Evolutionary conservation across 495 filamentous ascomycete species (phyloP).

Genomic region (Penicillium paradoxum): DNA sequence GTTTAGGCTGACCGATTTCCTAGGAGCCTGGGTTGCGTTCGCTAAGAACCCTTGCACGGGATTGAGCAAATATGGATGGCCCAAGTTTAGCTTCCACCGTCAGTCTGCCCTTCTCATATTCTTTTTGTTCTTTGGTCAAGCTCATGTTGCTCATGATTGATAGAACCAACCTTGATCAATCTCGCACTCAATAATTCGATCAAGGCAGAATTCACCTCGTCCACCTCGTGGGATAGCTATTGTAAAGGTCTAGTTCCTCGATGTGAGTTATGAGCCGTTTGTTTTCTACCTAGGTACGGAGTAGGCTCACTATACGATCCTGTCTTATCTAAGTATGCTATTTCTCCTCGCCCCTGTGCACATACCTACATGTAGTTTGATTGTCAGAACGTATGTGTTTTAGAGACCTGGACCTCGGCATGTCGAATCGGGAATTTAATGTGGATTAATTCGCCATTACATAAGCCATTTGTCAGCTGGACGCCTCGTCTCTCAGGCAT

Average conservation of each 20-base stretch:
- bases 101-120: background rate
- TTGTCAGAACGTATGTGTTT: too few species aligned
- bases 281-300: background rate
- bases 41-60: constrained; percentile 40
- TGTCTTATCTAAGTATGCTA: too few species aligned
- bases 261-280: background rate
- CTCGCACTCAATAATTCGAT: background rate
- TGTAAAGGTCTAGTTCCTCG: background rate
- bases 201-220: background rate
- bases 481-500: background rate
- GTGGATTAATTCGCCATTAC: background rate
- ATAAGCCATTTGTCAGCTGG: background rate
- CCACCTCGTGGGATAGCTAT: background rate
- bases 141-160: background rate
- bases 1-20: constrained; percentile 15
- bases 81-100: constrained; percentile 16
- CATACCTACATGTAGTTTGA: too few species aligned
- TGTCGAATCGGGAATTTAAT: background rate
- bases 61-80: constrained; percentile 34
- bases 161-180: constrained; percentile 1
- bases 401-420: background rate
- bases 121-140: background rate
- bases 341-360: too few species aligned
- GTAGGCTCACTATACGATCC: background rate
- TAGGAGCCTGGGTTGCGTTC: constrained; percentile 45